Base-by-base conservation (phyloP, 2,329 filamentous ascomycete species). In the Hansfordia pulvinata region DNA sequence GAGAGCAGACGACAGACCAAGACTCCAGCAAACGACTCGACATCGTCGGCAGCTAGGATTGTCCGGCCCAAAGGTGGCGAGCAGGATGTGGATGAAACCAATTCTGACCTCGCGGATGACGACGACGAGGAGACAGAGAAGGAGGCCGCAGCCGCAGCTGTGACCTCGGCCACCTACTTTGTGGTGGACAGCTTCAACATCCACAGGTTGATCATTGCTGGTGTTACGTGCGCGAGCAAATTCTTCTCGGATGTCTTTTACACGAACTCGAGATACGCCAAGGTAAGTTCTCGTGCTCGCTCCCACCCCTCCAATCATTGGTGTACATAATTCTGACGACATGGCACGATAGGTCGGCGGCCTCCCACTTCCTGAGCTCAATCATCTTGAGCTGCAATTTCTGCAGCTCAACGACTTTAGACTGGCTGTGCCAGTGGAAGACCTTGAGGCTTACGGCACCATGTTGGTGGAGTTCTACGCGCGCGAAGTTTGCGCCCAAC, bases 151-250 rank as follows among this genome's bases (percentile, higher is more conserved):
- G 26, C 23, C 28, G 29, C 28, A 38, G 43, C 30, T 37, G 35
- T 31, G 25, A 30, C 29, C 13, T 20, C 25, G 23, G 62, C 63
- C 5, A 70, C 67, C 7, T 73, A 69, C 32, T 96, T 98, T 47
- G 88, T 96, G 20, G 90, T 96, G 8, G 90, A 98, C 56, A 96
- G 90, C 56, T 98, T 90, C 60, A 98, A 98, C 55, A 96, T 98
- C 36, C 90, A 98, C 49, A 76, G 90, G 29, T 62, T 98, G 29
- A 86, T 96, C 29, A 98, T 98, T 48, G 84, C 90, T 3, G 90
- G 88, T 19, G 90, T 98, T 23, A 98, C 90, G 3, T 96, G 90
- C 53, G 86, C 90, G 5, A 96, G 88, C 69, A 98, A 98, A 54
- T 98, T 96, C 64, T 98, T 98, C 56, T 96, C 88, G 5, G 72